Evolutionary conservation across 805 yeast genomes (phyloP), one percentile per base, ranked within the genome.

Genomic region (Metschnikowia anglica): DNA sequence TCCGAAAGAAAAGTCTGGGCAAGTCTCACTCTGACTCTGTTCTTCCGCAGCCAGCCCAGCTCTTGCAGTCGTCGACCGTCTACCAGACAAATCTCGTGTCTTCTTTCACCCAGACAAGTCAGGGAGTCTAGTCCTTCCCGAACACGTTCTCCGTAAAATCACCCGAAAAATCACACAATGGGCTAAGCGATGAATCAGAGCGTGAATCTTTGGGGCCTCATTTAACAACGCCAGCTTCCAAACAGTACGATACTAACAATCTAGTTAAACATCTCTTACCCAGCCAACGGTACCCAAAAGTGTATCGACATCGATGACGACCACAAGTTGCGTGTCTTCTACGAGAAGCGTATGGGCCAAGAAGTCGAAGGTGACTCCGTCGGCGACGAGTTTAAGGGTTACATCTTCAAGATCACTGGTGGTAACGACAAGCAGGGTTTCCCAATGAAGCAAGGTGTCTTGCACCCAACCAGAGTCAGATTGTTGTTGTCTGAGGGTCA

Each of bases 401-500:
- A 93, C 89, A 75, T 88, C 71, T 90, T 93, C 87, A 95, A 85
- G 82, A 90, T 93, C 75, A 77, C 97, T 65, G 99, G 99, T 73
- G 99, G 99, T 85, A 93, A 93, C 86, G 99, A 93, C 81, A 93
- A 93, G 81, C 99, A 93, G 82, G 99, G 99, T 81, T 93, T 93
- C 97, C 98, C 99, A 79, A 93, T 95, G 99, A 93, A 90, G 79
- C 99, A 95, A 80, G 99, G 99, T 85, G 99, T 93, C 59, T 80
- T 93, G 83, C 93, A 88, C 81, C 98, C 99, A 78, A 89, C 95
- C 84, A 95, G 99, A 85, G 98, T 93, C 65, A 89, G 87, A 74
- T 83, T 93, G 66, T 83, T 93, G 72, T 81, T 93, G 71, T 74
- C 96, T 62, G 83, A 88, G 78, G 96, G 91, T 68, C 85, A 79